Evolutionary conservation across 805 yeast genomes (phyloP).

Genomic region (Cyberlindnera misumaiensis): DNA sequence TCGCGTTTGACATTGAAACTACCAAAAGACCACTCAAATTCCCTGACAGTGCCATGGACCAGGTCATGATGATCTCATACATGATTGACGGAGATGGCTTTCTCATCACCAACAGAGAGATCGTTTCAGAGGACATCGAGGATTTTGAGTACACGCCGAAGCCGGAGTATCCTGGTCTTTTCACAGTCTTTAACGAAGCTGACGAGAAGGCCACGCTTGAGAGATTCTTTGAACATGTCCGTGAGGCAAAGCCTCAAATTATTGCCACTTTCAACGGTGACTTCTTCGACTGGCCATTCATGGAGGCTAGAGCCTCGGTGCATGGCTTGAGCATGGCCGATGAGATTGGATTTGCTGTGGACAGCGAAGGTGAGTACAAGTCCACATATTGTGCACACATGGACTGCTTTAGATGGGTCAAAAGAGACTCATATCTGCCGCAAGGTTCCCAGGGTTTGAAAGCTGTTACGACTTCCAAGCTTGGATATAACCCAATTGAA

Average conservation of each 20-base stretch:
- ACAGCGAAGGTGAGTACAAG: conserved; percentile 86
- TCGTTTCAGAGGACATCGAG: conserved; percentile 88
- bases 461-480: conserved; percentile 92
- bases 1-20: conserved; percentile 97
- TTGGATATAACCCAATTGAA: conserved; percentile 95
- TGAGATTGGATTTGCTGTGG: conserved; percentile 91
- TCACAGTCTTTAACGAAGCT: conserved; percentile 83
- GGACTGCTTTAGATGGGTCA: conserved; percentile 98
- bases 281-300: conserved; percentile 98
- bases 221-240: conserved; percentile 82
- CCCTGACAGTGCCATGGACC: conserved; percentile 87
- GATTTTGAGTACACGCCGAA: conserved; percentile 97
- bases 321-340: conserved; percentile 85
- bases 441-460: conserved; percentile 98
- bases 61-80: conserved; percentile 97
- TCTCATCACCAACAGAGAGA: conserved; percentile 88
- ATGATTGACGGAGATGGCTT: conserved; percentile 98
- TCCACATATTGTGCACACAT: conserved; percentile 89
- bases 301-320: conserved; percentile 76
- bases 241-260: conserved; percentile 89
- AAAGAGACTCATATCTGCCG: conserved; percentile 93
- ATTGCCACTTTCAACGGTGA: conserved; percentile 98
- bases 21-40: conserved; percentile 94
- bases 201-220: conserved; percentile 71
- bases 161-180: conserved; percentile 89